Evolutionary conservation across 768 basidiomycete genomes (phyloP), one percentile per base, ranked within the genome.

Genomic region (Steccherinum ochraceum): DNA sequence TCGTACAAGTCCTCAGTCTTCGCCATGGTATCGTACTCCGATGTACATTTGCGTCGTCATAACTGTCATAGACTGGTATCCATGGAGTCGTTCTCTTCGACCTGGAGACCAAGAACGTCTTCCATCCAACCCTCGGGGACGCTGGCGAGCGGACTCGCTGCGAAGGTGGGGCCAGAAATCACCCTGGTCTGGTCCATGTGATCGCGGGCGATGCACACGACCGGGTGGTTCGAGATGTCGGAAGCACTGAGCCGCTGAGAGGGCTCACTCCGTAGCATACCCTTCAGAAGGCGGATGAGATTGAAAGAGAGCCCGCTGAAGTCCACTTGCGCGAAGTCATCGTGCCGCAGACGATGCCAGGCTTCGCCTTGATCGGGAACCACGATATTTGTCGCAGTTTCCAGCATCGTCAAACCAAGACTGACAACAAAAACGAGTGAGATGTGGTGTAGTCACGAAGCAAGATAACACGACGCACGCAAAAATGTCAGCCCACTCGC

Each of bases 401-500:
- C 96, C 48, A 99, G 79, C 70, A 97, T 83, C 55, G 90, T 89
- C 79, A 98, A 89, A 50, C 96, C 96, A 64, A 99, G 79, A 71
- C 94, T 94, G 64, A 49, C 60, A 7, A 43, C 10, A 40, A 54
- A 59, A 53, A 51, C 42, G 62, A 59, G 43, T 53, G 47, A 55
- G 52, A 5, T n/a, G 27, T 30, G 12, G 27, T 46, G 13, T 46
- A 3, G 7, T 41, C 2, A 24, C 26, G 23, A 7, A 49, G 26
- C 20, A 45, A 1, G 7, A 40, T 4, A 19, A 49, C 40, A 44
- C 25, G 30, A 46, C 52, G 19, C 24, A 93, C 93, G 89, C 93
- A 76, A 98, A 99, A 50, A 98, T 81, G 73, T 99, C 96, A 48
- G 96, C 94, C 54, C 88, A 90, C 69, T 84, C 89, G 61, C 93